Base-by-base conservation (phyloP, 2,329 filamentous ascomycete species). In the Ophiostoma pallidulum region DNA sequence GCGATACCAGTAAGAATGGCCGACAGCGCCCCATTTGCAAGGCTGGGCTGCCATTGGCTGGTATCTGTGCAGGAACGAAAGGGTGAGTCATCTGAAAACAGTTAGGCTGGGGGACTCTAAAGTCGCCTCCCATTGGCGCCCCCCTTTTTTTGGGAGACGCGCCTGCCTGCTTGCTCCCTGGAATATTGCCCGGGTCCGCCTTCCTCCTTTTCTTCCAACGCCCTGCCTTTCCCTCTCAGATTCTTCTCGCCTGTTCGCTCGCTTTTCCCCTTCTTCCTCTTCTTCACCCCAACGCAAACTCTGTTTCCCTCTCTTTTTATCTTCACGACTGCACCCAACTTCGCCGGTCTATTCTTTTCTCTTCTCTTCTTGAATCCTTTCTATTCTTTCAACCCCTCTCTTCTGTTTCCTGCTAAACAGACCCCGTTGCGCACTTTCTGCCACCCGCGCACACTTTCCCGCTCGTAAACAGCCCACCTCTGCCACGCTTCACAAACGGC, bases 281-380 rank as follows among this genome's bases (percentile, higher is more conserved):
- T 41, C 24, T 41, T 47, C 51, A 45, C 35, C 52, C 49, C 38
- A 47, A 53, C 29, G 48, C 42, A 52, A 52, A 45, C 40, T 50
- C 47, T 46, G 49, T 43, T 51, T 54, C 32, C 51, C 51, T 55
- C 54, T 54, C 54, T 51, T 54, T n/a, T n/a, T n/a, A n/a, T n/a
- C 50, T 45, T 44, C 47, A n/a, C 56, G 60, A 55, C 55, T 59
- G 58, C 60, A 64, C 54, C 60, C 60, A 62, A 61, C 60, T 61
- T 64, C 58, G 58, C 51, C 50, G 53, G 59, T 58, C 60, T 54
- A 19, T 31, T 40, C 18, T 39, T 40, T 20, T 22, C 9, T 20
- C 35, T 18, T 44, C 29, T 32, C 31, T 41, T 41, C 24, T 40
- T 33, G n/a, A n/a, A n/a, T n/a, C n/a, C n/a, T n/a, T n/a, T 43